Base-by-base conservation (phyloP, 2,329 filamentous ascomycete species). In the Elsinoe arachidis region DNA sequence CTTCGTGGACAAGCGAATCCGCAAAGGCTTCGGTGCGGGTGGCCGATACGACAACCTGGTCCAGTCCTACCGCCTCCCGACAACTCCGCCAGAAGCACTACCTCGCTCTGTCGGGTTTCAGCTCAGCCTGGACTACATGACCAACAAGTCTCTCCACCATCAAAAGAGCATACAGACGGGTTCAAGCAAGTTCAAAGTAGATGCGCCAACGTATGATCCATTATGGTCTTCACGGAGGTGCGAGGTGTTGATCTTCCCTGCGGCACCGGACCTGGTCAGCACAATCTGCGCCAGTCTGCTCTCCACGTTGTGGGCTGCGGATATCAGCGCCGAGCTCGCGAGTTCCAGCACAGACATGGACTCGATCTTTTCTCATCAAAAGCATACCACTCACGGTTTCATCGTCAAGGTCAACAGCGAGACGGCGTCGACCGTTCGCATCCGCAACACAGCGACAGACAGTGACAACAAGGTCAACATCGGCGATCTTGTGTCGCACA, bases 1-100 rank as follows among this genome's bases (percentile, higher is more conserved):
- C 66, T 74, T 96, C 1, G 90, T 91, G 62, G 92, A 97, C 68
- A 95, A 90, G 68, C 81, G 86, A 60, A 85, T 82, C 60, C 76
- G 77, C 64, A 87, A 93, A 63, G 88, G 97, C 0, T 90, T 97
- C 66, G 93, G 92, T 5, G 93, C 91, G 33, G 93, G 95, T 53
- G 93, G 93, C 2, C 83, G 93, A 51, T 99, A 99, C 68, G 95
- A 99, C 69, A 83, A 84, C 49, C 75, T 99, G 17, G 92, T 99
- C 62, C 84, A 85, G 68, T 88, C 95, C 60, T 88, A 95, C 66
- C 82, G 85, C 7, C 59, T 54, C 30, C 35, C 51, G 4, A 57
- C 53, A 11, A 39, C 39, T 14, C 53, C 34, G 15, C 30, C 44
- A 2, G 21, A 35, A 9, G 2, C 33, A 26, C 23, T 23, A 30